Percentiles rank a stretch among this genome's conserved stretches.
These are phyloP conservation scores for Fulvia fulva DNA, from an alignment of 2,329 filamentous ascomycete genomes.

Conservation along the genomic window DNA sequence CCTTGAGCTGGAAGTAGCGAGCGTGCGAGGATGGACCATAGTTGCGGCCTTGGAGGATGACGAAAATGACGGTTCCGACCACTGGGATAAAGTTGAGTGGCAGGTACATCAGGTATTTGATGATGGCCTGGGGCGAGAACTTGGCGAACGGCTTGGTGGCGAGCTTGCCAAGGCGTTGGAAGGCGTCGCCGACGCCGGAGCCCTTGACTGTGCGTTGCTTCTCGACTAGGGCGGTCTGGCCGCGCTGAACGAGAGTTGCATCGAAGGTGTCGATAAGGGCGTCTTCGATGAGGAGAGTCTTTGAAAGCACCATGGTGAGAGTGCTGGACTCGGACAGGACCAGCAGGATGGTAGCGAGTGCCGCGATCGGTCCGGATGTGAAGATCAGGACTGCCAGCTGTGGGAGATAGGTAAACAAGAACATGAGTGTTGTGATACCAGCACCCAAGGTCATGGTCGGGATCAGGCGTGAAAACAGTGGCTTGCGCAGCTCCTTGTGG, in stretches of 20 bases:
- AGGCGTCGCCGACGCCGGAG: slow-evolving; percentile 46
- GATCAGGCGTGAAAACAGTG: slow-evolving; percentile 53
- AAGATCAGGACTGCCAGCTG: slow-evolving; percentile 79
- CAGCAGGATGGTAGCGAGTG: slow-evolving; percentile 67
- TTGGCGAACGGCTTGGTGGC: slow-evolving; percentile 53
- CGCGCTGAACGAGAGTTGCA: slow-evolving; percentile 56
- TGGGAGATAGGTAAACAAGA: slow-evolving; percentile 79
- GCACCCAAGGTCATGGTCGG: slow-evolving; percentile 67
- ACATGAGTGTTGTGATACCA: slow-evolving; percentile 73
- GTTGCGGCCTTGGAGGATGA: slow-evolving; percentile 62
- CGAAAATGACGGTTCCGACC: slow-evolving; percentile 76
- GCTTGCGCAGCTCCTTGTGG: slow-evolving; percentile 57
- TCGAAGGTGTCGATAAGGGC: slow-evolving; percentile 87
- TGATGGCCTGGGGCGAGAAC: slow-evolving; percentile 55
- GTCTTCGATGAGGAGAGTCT: slow-evolving; percentile 74
- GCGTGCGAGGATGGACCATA: slow-evolving; percentile 52
- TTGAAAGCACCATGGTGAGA: slow-evolving; percentile 52
- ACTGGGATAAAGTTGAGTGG: slow-evolving; percentile 92
- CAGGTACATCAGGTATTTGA: slow-evolving; percentile 79
- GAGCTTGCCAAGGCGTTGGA: slow-evolving; percentile 55
- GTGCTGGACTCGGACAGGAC: slow-evolving; percentile 52
- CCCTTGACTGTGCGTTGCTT: slow-evolving; percentile 69
- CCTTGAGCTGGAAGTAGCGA: slow-evolving; percentile 78
- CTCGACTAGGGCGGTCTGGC: slow-evolving; percentile 61
- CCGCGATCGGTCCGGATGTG: slow-evolving; percentile 77